Base-by-base conservation (phyloP, 2,329 filamentous ascomycete species). In the Xylariaceae sp. region DNA sequence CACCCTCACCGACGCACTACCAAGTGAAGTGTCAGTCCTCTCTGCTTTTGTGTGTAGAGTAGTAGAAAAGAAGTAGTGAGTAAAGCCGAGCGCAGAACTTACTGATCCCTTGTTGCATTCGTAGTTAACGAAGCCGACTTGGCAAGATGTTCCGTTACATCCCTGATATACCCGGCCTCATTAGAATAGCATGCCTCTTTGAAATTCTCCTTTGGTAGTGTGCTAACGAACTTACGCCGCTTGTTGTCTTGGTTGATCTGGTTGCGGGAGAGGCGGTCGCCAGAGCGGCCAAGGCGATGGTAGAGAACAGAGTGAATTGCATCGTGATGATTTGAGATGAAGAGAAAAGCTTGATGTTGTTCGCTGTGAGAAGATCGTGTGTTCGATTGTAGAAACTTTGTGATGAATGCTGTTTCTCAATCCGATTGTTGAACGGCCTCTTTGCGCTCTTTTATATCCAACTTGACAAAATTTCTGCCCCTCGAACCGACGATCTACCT, bases 111-210 rank as follows among this genome's bases (percentile, higher is more conserved):
- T 17, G 31, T 47, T 39, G 45, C 45, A 47, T 14, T 13, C 10
- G 22, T 17, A 47, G 31, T 47, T 47, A 13, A 16, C 45, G 22
- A 47, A 47, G 34, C 14, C 45, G 9, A 47, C 33, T 22, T 28
- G 5, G 45, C 45, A 47, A 28, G 45, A 47, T 19, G 45, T 47
- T 28, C 45, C 45, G 45, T 47, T 47, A 22, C 45, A 47, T 12
- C 16, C 17, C 45, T 47, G 34, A 38, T 47, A 6, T 6, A 45
- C 16, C 31, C 7, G 9, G 31, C 6, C 6, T 16, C 6, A 7
- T 45, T 18, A n/a, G n/a, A 5, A 14, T 44, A 10, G 6, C 7
- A 4, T 45, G n/a, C 6, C 12, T 12, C 22, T 13, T 31, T 2
- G 4, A 33, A 18, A 18, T 16, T 10, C 42, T 14, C 13, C 19